These are phyloP conservation scores for Penicillium odoratum DNA, from an alignment of 495 filamentous ascomycete genomes.

Conservation along the genomic window DNA sequence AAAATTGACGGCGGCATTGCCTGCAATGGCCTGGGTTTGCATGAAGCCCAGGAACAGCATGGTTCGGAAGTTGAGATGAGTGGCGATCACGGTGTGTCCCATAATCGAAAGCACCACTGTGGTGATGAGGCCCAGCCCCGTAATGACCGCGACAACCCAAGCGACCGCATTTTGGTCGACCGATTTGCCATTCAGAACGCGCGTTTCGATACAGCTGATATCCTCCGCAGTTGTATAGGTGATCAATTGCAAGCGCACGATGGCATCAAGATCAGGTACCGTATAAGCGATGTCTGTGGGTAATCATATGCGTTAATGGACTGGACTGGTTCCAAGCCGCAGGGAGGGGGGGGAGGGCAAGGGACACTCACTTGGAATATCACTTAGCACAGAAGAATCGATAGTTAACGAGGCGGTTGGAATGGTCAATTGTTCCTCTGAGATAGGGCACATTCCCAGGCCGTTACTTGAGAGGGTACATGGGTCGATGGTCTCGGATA, in stretches of 20 bases:
- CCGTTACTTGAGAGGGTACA: conserved; percentile 63
- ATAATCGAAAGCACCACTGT: conserved; percentile 78
- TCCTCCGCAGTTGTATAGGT: conserved; percentile 53
- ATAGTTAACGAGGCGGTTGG: conserved; percentile 60
- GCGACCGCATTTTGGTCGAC: conserved; percentile 85
- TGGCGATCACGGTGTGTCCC: conserved; percentile 90
- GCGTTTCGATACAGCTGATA: conserved; percentile 84
- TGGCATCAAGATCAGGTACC: conserved; percentile 88
- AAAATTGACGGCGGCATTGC: conserved; percentile 74
- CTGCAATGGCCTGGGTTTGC: conserved; percentile 90
- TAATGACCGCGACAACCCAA: conserved; percentile 83
- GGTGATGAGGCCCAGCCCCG: conserved; percentile 74
- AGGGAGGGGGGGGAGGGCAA: not conserved
- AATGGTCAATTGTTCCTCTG: conserved; percentile 33
- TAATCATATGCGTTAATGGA: not conserved
- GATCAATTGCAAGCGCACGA: conserved; percentile 75
- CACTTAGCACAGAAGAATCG: conserved; percentile 47
- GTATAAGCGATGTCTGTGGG: conserved; percentile 70
- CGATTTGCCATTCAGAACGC: conserved; percentile 86
- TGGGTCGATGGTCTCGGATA: conserved; percentile 64
- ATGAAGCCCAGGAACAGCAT: conserved; percentile 94
- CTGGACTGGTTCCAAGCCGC: not conserved
- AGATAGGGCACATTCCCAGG: conserved; percentile 58
- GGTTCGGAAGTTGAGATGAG: conserved; percentile 88
- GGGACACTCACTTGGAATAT: conserved; percentile 63